phyloP scores from a whole-genome alignment of 441 rosid species.

The Viola pubescens region DNA sequence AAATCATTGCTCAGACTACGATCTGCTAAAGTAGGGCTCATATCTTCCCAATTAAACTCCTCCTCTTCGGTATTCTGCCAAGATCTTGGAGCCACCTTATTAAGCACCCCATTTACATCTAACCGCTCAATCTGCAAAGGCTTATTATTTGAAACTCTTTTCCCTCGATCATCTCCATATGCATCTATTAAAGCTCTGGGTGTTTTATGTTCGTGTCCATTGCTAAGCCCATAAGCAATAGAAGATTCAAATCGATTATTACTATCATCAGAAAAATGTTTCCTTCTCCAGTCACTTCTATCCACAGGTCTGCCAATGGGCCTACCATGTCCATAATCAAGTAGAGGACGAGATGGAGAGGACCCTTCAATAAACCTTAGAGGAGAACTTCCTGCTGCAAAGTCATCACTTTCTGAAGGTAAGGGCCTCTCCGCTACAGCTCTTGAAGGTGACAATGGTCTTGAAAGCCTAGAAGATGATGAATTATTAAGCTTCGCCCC shows the following conservation, averaged over 20 bases:
- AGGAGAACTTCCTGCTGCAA: constrained; percentile 42
- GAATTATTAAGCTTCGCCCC: constrained; percentile 43
- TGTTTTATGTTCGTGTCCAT: constrained; percentile 54
- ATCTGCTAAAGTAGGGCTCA: constrained; percentile 76
- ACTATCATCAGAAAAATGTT: constrained; percentile 35
- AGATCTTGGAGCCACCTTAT: constrained; percentile 43
- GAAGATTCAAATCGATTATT: constrained; percentile 30
- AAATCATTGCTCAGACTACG: constrained; percentile 42
- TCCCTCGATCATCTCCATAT: constrained; percentile 76
- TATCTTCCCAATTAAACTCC: constrained; percentile 98
- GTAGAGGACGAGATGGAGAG: constrained; percentile 50
- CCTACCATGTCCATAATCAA: constrained; percentile 50
- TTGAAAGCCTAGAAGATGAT: constrained; percentile 35
- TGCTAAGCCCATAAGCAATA: constrained; percentile 27
- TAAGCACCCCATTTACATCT: constrained; percentile 46
- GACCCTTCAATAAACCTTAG: constrained; percentile 52
- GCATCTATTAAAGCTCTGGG: constrained; percentile 92
- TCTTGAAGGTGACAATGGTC: constrained; percentile 33
- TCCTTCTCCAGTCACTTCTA: constrained; percentile 50
- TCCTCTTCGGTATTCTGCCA: constrained; percentile 99
- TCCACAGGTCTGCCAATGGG: constrained; percentile 44
- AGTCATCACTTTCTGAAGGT: constrained; percentile 41
- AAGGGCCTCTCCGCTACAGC: constrained; percentile 35
- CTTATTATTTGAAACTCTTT: constrained; percentile 34
- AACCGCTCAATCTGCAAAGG: constrained; percentile 35